Evolutionary conservation across 2,329 filamentous ascomycete species (phyloP), one percentile per base, ranked within the genome.

Genomic region (Alternaria burnsii): DNA sequence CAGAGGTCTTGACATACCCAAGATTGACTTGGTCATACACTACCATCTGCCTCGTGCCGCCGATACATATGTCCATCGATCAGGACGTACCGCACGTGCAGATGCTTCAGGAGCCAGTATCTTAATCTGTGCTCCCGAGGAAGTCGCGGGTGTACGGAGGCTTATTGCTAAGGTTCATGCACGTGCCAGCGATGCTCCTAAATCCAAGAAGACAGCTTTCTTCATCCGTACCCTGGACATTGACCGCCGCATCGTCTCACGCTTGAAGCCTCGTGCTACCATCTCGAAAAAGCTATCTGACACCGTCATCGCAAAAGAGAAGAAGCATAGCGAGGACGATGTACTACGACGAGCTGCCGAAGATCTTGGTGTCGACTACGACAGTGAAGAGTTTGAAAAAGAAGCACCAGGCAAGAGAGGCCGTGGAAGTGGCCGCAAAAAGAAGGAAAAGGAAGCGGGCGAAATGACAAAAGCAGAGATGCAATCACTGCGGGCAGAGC

Each of bases 11-110:
- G 95, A 99, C 77, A 97, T 99, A 69, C 90, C 92, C 46, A 88
- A 89, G 34, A 93, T 98, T 47, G 91, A 97, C 69, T 85, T 97
- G 14, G 91, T 99, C 16, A 82, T 99, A 18, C 95, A 99, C 80
- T 99, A 99, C 81, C 94, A 99, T 78, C 89, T 97, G 0, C 95
- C 95, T 1, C 91, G 94, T 58, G 85, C 93, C 1, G 95, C 95
- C 34, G 94, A 98, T 77, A 91, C 91, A 48, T 99, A 99, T 75
- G 94, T 99, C 14, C 95, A 99, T 76, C 89, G 95, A 24, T 97
- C 95, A 1, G 95, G 95, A 12, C 91, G 95, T 66, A 98, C 95
- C 1, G 95, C 95, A 2, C 92, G 95, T 73, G 94, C 91, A 3
- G 87, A 89, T 20, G 87, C 87, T 12, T 87, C 86, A 0, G 95